phyloP scores from a whole-genome alignment of 805 yeast genomes.

The Saccharomycopsis sp. region DNA sequence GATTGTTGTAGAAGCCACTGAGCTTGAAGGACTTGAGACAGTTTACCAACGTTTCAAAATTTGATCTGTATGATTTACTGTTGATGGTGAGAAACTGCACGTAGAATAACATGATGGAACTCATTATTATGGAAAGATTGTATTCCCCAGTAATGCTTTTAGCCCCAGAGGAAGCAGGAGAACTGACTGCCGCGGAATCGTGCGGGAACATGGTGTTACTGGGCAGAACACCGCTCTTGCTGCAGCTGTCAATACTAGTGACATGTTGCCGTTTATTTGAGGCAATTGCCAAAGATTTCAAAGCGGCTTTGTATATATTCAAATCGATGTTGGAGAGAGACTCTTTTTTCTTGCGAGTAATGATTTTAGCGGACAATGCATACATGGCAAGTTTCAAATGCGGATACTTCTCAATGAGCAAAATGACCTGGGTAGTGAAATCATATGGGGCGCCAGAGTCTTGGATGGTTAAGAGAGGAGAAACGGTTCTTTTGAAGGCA shows the following conservation, averaged over 20 bases:
- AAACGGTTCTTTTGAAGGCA: neutral
- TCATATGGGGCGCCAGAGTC: neutral
- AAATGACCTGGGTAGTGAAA: neutral
- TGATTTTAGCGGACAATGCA: neutral
- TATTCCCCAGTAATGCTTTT: neutral
- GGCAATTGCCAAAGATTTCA: neutral
- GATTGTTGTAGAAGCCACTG: constrained; percentile 5
- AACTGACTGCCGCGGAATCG: neutral
- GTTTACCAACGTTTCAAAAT: constrained; percentile 6
- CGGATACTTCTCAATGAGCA: neutral
- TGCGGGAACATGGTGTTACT: neutral
- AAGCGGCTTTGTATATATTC: neutral
- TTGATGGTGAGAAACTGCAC: constrained; percentile 12
- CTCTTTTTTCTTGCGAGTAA: neutral
- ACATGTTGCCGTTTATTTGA: neutral
- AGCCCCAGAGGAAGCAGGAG: neutral
- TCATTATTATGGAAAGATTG: neutral
- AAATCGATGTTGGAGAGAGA: neutral
- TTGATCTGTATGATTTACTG: constrained; percentile 4
- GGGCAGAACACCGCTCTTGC: neutral
- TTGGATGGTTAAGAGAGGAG: neutral
- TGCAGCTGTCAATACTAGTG: neutral
- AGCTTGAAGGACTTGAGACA: constrained; percentile 12
- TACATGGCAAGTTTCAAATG: neutral
- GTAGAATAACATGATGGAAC: constrained; percentile 11